These are phyloP conservation scores for Solanum chilense DNA, from an alignment of 257 asterid genomes.

Conservation along the genomic window DNA sequence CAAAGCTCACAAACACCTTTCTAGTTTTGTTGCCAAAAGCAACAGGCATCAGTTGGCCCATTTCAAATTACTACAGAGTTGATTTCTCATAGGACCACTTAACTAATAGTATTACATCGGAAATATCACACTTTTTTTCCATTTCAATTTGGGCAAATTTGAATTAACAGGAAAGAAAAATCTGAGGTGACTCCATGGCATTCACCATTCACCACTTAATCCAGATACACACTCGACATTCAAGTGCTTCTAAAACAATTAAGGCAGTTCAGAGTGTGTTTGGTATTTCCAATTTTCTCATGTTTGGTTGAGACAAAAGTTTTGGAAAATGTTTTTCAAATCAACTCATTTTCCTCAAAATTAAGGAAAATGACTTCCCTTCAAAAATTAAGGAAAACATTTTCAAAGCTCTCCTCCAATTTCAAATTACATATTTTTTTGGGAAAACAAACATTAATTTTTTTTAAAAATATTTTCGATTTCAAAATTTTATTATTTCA, in stretches of 20 bases:
- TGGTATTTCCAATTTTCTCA: no score
- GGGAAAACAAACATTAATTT: no score
- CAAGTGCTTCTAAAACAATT: slow-evolving; percentile 74
- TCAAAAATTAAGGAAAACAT: no score
- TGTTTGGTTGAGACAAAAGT: no score
- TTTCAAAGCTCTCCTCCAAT: no score
- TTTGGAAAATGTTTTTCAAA: no score
- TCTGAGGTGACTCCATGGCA: not conserved
- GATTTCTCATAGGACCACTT: not conserved
- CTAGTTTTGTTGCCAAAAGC: not conserved
- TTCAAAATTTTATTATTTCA: no score
- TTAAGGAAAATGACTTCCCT: no score
- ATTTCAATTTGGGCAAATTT: not conserved
- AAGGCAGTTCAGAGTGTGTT: slow-evolving; percentile 46
- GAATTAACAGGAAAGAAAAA: not conserved
- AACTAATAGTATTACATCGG: not conserved
- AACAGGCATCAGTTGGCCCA: not conserved
- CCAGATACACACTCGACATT: not conserved
- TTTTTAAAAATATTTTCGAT: no score
- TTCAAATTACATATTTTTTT: no score
- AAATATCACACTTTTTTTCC: no score
- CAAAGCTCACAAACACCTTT: not conserved
- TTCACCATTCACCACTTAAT: not conserved
- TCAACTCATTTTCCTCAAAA: no score
- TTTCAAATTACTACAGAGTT: not conserved